Base-by-base conservation (phyloP, 768 basidiomycete genomes). In the Baorangia bicolor region DNA sequence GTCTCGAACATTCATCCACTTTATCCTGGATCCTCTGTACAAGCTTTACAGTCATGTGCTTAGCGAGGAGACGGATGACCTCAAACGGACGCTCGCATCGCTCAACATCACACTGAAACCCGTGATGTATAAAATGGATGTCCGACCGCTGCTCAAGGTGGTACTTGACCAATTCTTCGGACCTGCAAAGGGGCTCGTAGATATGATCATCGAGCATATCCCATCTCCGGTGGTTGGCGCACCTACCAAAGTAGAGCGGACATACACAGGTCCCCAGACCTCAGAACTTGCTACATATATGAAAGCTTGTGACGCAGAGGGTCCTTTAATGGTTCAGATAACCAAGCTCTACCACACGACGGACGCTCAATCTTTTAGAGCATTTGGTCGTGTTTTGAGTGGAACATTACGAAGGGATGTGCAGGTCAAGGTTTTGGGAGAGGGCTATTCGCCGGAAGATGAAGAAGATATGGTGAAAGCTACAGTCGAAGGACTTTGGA, bases 91-190 rank as follows among this genome's bases (percentile, higher is more conserved):
- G 4, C 77, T 99, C 43, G 76, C 75, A 11, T 77, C 80, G 11
- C 80, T 99, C 33, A 85, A 86, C 2, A 98, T 99, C 65, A 78
- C 83, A 38, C 77, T 99, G 61, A 97, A 95, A 74, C 89, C 94
- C 0, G 80, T 94, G 31, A 89, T 92, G 83, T 99, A 88, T 81
- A 98, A 98, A 78, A 98, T 99, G 93, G 97, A 99, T 68, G 94
- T 94, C 6, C 78, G 96, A 52, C 97, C 97, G 4, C 76, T 99
- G 48, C 77, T 99, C 62, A 97, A 98, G 74, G 92, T 88, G 37
- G 88, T 98, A 13, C 75, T 97, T 57, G 89, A 91, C 66, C 95
- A 98, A 69, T 99, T 99, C 79, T 99, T 99, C 65, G 95, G 97
- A 7, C 84, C 86, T 27, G 78, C 93, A 3, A 88, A 85, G 1